Base-by-base conservation (phyloP, 768 basidiomycete species). In the Pisolithus albus region DNA sequence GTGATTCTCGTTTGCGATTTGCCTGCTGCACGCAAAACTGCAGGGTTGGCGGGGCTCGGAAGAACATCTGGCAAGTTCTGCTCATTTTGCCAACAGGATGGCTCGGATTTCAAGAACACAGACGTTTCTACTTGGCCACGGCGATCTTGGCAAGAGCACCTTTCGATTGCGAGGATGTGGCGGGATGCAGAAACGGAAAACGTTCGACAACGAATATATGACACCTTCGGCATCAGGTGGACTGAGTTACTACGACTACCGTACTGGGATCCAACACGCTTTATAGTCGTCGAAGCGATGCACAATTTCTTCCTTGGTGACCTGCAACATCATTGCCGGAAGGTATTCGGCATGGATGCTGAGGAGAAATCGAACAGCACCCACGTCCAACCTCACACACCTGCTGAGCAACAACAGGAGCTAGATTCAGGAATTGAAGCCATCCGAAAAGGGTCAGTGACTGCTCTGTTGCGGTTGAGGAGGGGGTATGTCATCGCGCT, bases 241-340 rank as follows among this genome's bases (percentile, higher is more conserved):
- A 62, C 65, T 0, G 59, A 62, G 11, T 49, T 72, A 1, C 58
- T 67, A n/a, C 43, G 54, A 3, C 61, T 75, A 6, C 65, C 69
- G 0, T 73, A 74, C 56, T 73, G 67, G 62, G 56, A 72, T 37
- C 63, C 63, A 7, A 62, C 60, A 4, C 38, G 18, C 1, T 66
- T 60, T 36, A 43, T 62, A 1, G 60, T 68, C 0, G 56, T 72
- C 18, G 71, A 75, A 41, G 50, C 63, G 1, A 75, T 75, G 71
- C 73, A 75, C 39, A 61, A 64, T 18, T 53, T 73, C 3, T 62
- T 65, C 47, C 59, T 73, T n/a, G 21, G 53, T 23, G 21, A 42
- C 21, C 21, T 42, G n/a, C 18, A 42, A 23, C 41, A 42, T 42
- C 41, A 42, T 13, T 42, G 59, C 56, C 1, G 45, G 60, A 53